Evolutionary conservation across 106 monocot genomes (phyloP), one percentile per base, ranked within the genome.

Genomic region (Allium cepa): DNA sequence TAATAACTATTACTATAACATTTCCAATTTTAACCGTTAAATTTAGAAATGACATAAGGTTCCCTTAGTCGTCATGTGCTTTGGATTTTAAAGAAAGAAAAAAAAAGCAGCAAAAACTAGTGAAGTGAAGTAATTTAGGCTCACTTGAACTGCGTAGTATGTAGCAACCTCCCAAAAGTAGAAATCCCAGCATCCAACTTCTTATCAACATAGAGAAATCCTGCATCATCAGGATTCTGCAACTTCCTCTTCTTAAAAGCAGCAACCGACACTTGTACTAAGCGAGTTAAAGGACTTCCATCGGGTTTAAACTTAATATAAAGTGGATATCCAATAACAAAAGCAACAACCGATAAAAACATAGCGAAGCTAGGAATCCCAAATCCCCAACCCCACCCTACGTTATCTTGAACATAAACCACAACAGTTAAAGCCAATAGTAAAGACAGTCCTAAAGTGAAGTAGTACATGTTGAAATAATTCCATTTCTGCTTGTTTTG

Each of bases 391-490:
- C 79, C 90, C 90, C 90, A 90, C 10, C 90, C 84, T 15, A 90
- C 83, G 48, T 90, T 90, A 17, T 90, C 90, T 74, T 90, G 90
- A 17, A 90, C 51, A 64, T 87, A 90, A 14, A 90, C 90, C 8
- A 87, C 81, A 46, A 57, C 76, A 5, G 90, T 87, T 62, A 90
- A 62, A 46, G 86, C 83, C 9, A 81, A 22, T 11, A 90, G 74
- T 8, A 75, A 53, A 1, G 90, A 77, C 9, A 77, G 7, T 9
- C 75, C 81, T 73, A 84, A 69, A 61, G 76, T 73, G 76, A 90
- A 83, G 79, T 77, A 90, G 79, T 90, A 90, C 66, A 80, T 73
- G 67, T 90, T 90, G 84, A 90, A 90, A 81, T 81, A 90, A 76
- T 52, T 84, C 79, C 79, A 76, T 70, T 62, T 57, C 4, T 28